Evolutionary conservation across 768 basidiomycete species (phyloP).

Genomic region (Tylopilus balloui): DNA sequence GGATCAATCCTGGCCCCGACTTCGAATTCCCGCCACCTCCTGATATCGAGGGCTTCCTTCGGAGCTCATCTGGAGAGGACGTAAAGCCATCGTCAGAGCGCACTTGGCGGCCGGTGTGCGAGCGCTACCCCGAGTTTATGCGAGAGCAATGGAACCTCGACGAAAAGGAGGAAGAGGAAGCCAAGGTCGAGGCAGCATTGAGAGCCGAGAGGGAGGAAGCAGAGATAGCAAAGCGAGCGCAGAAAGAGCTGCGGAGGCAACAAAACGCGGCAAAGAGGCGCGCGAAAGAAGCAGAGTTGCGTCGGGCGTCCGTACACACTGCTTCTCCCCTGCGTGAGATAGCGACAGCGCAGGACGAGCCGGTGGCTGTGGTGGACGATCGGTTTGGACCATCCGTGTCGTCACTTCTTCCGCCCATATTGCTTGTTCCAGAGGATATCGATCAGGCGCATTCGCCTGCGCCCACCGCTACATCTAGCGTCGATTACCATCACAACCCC

Average conservation of each 20-base stretch:
- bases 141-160: constrained; percentile 77
- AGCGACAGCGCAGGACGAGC: constrained; percentile 29
- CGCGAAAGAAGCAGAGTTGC: constrained; percentile 36
- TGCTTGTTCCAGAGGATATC: constrained; percentile 24
- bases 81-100: constrained; percentile 28
- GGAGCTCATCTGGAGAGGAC: constrained; percentile 31
- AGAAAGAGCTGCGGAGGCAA: constrained; percentile 45
- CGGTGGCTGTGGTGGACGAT: constrained; percentile 23
- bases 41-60: constrained; percentile 67
- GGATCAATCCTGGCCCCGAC: constrained; percentile 83
- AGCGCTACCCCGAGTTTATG: constrained; percentile 84
- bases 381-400: constrained; percentile 26
- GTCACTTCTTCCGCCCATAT: constrained; percentile 22
- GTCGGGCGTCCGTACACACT: constrained; percentile 21
- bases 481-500: constrained; percentile 36
- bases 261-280: constrained; percentile 51
- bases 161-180: constrained; percentile 69
- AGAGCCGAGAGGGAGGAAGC: constrained; percentile 45
- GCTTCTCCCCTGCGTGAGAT: constrained; percentile 28
- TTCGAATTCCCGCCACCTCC: constrained; percentile 78
- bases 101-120: constrained; percentile 76
- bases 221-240: constrained; percentile 34
- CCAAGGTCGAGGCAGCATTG: constrained; percentile 40
- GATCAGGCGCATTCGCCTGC: constrained; percentile 46
- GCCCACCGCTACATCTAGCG: constrained; percentile 47